Evolutionary conservation across 108 stramenopile genomes (phyloP).

Genomic region (Pseudonitzschia pungens): DNA sequence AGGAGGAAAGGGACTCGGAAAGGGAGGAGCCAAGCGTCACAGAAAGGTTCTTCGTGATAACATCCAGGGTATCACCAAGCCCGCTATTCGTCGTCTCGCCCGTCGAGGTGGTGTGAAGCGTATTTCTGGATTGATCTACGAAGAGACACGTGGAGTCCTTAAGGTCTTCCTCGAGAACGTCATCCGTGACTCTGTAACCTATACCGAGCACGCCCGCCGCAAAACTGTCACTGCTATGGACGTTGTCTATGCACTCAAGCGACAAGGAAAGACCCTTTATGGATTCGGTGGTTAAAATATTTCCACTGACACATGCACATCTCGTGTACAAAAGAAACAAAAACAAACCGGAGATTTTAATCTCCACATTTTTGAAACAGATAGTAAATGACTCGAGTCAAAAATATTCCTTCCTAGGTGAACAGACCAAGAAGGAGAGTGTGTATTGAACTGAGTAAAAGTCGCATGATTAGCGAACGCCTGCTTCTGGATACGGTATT

Average conservation of each 20-base stretch:
- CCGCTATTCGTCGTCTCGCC: constrained; percentile 98
- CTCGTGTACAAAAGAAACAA: neutral
- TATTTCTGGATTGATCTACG: constrained; percentile 99
- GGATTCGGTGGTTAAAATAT: constrained; percentile 91
- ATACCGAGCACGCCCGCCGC: constrained; percentile 91
- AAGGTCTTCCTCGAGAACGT: constrained; percentile 90
- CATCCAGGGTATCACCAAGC: constrained; percentile 99
- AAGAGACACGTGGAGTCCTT: constrained; percentile 91
- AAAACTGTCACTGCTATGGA: constrained; percentile 95
- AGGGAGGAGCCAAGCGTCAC: constrained; percentile 97
- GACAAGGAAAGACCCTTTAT: constrained; percentile 98
- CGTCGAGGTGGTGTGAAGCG: constrained; percentile 99
- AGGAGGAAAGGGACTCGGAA: constrained; percentile 91
- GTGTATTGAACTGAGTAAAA: too few species aligned
- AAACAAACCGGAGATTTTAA: constrained; percentile 31
- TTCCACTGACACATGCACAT: neutral
- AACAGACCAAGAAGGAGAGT: too few species aligned
- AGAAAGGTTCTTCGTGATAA: constrained; percentile 97
- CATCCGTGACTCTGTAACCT: constrained; percentile 88
- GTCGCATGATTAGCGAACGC: too few species aligned
- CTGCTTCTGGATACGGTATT: too few species aligned
- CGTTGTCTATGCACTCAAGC: constrained; percentile 95
- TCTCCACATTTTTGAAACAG: constrained; percentile 23
- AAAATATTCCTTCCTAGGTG: too few species aligned
- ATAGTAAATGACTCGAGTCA: too few species aligned